Evolutionary conservation across 2,329 filamentous ascomycete species (phyloP).

Genomic region (Metarhizium humberi): DNA sequence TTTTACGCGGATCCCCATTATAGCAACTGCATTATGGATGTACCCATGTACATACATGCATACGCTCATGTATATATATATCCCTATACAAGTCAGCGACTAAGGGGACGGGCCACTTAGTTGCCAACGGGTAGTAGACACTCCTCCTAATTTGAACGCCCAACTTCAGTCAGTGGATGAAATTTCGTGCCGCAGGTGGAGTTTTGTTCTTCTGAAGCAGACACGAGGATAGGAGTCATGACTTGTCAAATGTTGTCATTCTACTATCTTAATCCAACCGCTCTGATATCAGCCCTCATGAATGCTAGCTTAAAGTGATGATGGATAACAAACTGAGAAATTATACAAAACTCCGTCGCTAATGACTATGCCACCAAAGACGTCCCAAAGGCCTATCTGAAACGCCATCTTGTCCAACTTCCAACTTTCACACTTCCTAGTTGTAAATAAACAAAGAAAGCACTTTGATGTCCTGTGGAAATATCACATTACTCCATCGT

Average conservation of each 20-base stretch:
- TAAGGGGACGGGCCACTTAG: no score
- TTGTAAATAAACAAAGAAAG: not conserved
- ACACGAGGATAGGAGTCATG: not conserved
- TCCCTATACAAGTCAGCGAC: no score
- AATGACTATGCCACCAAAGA: conserved; percentile 16
- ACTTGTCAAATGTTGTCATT: not conserved
- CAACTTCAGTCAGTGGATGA: no score
- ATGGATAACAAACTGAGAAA: not conserved
- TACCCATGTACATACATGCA: no score
- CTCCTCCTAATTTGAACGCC: no score
- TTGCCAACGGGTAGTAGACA: no score
- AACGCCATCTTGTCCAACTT: not conserved
- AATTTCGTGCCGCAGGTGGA: not conserved
- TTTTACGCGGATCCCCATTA: no score
- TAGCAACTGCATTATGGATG: no score
- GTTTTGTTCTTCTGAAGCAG: not conserved
- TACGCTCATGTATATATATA: no score
- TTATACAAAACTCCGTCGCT: conserved; percentile 28
- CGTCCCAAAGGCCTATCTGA: not conserved
- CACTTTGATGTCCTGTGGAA: not conserved
- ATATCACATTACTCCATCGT: not conserved
- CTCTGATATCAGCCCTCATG: not conserved
- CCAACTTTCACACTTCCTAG: not conserved
- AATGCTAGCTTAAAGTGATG: not conserved
- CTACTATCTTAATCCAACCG: not conserved